phyloP scores from a whole-genome alignment of 306 rosid genomes.

The Purshia tridentata region DNA sequence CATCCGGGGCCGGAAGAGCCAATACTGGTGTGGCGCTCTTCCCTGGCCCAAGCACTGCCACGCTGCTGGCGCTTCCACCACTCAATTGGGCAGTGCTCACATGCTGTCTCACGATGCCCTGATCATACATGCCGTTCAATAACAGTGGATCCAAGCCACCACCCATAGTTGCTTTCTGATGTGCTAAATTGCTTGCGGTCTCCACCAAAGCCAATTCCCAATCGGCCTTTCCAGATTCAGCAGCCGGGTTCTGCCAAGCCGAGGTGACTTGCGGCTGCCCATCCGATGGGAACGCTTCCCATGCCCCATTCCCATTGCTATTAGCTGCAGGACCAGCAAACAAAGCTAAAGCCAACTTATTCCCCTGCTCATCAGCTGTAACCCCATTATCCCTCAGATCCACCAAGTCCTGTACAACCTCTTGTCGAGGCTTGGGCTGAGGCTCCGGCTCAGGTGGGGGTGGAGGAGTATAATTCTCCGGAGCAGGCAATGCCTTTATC shows the following conservation, averaged over 20 bases:
- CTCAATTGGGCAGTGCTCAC: constrained; percentile 69
- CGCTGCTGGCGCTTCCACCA: constrained; percentile 98
- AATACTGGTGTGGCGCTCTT: constrained; percentile 67
- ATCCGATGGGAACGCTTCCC: constrained; percentile 92
- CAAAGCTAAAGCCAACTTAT: constrained; percentile 78
- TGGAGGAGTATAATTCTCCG: constrained; percentile 75
- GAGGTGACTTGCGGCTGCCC: constrained; percentile 89
- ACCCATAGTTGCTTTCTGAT: constrained; percentile 68
- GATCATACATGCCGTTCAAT: constrained; percentile 95
- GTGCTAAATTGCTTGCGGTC: constrained; percentile 78
- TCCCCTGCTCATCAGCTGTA: constrained; percentile 84
- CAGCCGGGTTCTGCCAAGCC: constrained; percentile 97
- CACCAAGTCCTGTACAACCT: constrained; percentile 61
- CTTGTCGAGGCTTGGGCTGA: constrained; percentile 49
- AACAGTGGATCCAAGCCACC: constrained; percentile 91
- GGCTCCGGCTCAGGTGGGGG: constrained; percentile 65
- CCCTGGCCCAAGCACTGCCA: constrained; percentile 80
- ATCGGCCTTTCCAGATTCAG: constrained; percentile 85
- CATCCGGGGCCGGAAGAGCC: constrained; percentile 99
- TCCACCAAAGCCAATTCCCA: constrained; percentile 99
- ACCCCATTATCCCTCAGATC: constrained; percentile 75
- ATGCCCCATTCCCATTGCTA: constrained; percentile 68
- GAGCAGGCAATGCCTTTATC: constrained; percentile 89
- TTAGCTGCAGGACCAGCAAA: constrained; percentile 74
- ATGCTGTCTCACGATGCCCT: constrained; percentile 94